Evolutionary conservation across 495 filamentous ascomycete species (phyloP).

Genomic region (Penicillium cinerascens): DNA sequence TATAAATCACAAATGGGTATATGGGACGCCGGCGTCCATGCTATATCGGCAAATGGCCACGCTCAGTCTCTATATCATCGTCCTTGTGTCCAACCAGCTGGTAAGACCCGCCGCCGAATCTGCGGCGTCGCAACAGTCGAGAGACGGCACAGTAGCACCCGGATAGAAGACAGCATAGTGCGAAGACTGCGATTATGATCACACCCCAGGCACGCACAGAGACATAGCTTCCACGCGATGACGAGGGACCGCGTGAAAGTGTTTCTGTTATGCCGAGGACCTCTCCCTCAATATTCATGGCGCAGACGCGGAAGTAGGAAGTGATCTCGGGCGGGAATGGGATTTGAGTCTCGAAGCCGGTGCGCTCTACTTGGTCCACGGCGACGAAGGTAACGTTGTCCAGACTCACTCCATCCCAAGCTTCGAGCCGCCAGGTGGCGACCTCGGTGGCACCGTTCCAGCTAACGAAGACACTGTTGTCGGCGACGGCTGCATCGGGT

Average conservation of each 20-base stretch:
- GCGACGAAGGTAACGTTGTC: slow-evolving; percentile 15
- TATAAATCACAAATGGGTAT: slow-evolving; percentile 12
- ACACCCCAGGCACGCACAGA: slow-evolving; percentile 2
- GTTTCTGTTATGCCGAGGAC: slow-evolving; percentile 15
- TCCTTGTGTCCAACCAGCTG: slow-evolving; percentile 14
- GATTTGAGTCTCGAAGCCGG: slow-evolving; percentile 23
- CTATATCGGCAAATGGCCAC: slow-evolving; percentile 16
- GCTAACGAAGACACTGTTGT: slow-evolving; percentile 33
- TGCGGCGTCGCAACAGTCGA: slow-evolving; percentile 1
- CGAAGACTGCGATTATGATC: slow-evolving; percentile 9
- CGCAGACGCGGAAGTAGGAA: slow-evolving; percentile 17
- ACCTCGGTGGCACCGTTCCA: slow-evolving; percentile 51
- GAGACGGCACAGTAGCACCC: slow-evolving; percentile 13
- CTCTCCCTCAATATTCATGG: slow-evolving; percentile 13
- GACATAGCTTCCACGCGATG: background rate
- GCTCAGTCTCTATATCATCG: slow-evolving; percentile 7
- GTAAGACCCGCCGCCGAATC: slow-evolving; percentile 6
- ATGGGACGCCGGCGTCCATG: slow-evolving; percentile 13
- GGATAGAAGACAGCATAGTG: slow-evolving; percentile 7
- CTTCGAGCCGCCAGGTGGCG: slow-evolving; percentile 31
- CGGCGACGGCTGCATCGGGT: slow-evolving; percentile 25
- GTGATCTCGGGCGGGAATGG: slow-evolving; percentile 2
- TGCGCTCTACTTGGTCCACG: slow-evolving; percentile 11
- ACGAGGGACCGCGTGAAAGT: background rate
- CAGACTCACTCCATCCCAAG: slow-evolving; percentile 22